Evolutionary conservation across 202 grass and related monocot genomes (phyloP), one percentile per base, ranked within the genome.

Genomic region (Cymbopogon flexuosus): DNA sequence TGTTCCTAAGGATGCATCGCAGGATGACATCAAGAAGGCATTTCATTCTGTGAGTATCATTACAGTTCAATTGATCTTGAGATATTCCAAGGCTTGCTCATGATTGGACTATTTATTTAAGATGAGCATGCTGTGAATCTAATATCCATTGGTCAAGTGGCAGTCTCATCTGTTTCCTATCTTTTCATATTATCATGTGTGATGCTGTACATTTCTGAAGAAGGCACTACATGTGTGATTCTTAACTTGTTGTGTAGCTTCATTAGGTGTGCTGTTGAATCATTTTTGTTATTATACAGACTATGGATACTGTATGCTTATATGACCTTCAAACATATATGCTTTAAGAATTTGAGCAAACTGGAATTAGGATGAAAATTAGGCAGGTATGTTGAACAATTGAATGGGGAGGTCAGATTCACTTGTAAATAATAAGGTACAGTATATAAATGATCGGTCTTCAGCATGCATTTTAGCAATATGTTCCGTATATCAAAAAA

Each of bases 21-120:
- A 87, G 75, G 92, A 94, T 76, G 95, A 98, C 52, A 93, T 98
- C 68, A 98, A 98, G 79, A 94, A 93, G 72, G 90, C 95, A 85
- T 98, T 94, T 93, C 90, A 89, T 83, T 82, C 79, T 68, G 95
- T 97, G 79, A 88, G 95, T 89, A 89, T 86, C 43, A 82, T 52
- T 59, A 51, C 18, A 57, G 23, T 79, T 81, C 27, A 72, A 34
- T 36, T 57, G 27, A 87, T 65, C 18, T 76, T 43, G 6, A 69
- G 40, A 58, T 41, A 77, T 46, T 24, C 10, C 6, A 56, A 79
- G 13, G 64, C 42, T 83, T 18, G 27, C 57, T 77, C 16, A 56
- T 3, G 3, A 67, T 54, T 39, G 13, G 1, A 46, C 16, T 47
- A 42, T 84, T 70, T 81, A 35, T 77, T 77, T 81, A 49, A 43